Base-by-base conservation (phyloP, 305 asterid species). In the Rubia tinctorum region DNA sequence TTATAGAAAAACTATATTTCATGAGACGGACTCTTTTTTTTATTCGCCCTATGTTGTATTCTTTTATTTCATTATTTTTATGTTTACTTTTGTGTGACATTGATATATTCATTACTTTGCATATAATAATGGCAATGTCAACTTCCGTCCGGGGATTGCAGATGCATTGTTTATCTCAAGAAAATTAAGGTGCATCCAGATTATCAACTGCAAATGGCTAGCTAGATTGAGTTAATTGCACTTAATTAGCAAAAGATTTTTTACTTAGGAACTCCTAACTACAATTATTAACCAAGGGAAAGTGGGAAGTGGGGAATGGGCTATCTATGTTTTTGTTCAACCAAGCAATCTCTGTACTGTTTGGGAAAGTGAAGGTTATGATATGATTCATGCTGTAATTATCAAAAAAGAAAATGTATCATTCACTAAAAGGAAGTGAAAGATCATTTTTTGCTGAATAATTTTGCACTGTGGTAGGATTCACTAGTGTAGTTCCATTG, bases 311-410 rank as follows among this genome's bases (percentile, higher is more conserved):
- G 80, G 86, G 80, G 82, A 74, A 73, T 68, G 73, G 60, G 83
- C 76, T 76, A 77, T 72, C 79, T 71, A 77, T 70, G 73, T 73
- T 68, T 76, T 77, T 71, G 72, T 80, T 75, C 82, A 76, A 82
- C 82, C 81, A 81, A 77, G 84, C 81, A 76, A 87, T 74, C 80
- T 78, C 64, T 70, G 73, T 62, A 76, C 83, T 81, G 55, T 81
- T 80, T 77, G 73, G 66, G 51, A 80, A 69, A 69, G 77, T 55
- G 73, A 58, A 65, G 65, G 66, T 13, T 6, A 18, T 68, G 63
- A 44, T 59, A 1, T 44, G 12, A 66, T 68, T 67, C 63, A 8
- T 18, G 34, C 42, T 72, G 17, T 17, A 72, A 51, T 49, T 42
- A 12, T 40, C 53, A 22, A 45, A 53, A 18, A 42, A 69, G 61